Conservation (phyloP, 2,329 filamentous ascomycete species). For the Alternaria viburni region DNA sequence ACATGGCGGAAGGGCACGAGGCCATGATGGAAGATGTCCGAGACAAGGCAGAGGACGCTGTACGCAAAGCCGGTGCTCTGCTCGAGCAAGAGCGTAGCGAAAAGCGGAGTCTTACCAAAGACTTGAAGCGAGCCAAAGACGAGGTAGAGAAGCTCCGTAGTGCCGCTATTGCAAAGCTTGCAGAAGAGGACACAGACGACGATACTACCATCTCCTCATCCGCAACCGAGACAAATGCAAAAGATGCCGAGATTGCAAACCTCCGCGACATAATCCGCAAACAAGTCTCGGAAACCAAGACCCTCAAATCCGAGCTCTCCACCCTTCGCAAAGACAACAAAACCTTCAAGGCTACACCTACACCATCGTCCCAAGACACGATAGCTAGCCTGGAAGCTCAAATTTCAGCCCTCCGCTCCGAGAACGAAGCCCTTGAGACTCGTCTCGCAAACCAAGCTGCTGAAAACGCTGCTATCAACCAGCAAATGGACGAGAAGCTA, state of each 20-base stretch:
- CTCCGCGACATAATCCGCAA: slow-evolving; percentile 35
- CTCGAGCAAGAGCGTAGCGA: slow-evolving; percentile 44
- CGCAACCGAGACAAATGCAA: slow-evolving; percentile 16
- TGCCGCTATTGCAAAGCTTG: slow-evolving; percentile 13
- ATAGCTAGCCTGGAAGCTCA: slow-evolving; percentile 18
- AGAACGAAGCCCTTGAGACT: slow-evolving; percentile 28
- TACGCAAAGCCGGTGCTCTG: slow-evolving; percentile 40
- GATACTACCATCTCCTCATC: slow-evolving; percentile 18
- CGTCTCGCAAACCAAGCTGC: slow-evolving; percentile 26
- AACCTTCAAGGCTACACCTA: slow-evolving; percentile 21
- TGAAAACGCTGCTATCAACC: slow-evolving; percentile 39
- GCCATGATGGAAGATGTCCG: slow-evolving; percentile 36
- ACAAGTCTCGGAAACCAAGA: slow-evolving; percentile 33
- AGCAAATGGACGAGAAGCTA: slow-evolving; percentile 43
- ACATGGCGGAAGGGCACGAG: slow-evolving; percentile 35
- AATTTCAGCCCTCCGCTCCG: slow-evolving; percentile 11
- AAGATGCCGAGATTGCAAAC: slow-evolving; percentile 35
- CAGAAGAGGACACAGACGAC: slow-evolving; percentile 19
- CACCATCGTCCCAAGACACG: slow-evolving; percentile 16
- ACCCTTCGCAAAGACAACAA: slow-evolving; percentile 22
- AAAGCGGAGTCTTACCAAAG: slow-evolving; percentile 35
- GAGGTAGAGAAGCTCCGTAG: slow-evolving; percentile 30
- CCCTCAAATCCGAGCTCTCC: slow-evolving; percentile 24
- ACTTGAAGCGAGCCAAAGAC: slow-evolving; percentile 30
- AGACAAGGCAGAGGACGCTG: slow-evolving; percentile 44